Evolutionary conservation across 768 basidiomycete genomes (phyloP).

Genomic region (Ephemerocybe angulata): DNA sequence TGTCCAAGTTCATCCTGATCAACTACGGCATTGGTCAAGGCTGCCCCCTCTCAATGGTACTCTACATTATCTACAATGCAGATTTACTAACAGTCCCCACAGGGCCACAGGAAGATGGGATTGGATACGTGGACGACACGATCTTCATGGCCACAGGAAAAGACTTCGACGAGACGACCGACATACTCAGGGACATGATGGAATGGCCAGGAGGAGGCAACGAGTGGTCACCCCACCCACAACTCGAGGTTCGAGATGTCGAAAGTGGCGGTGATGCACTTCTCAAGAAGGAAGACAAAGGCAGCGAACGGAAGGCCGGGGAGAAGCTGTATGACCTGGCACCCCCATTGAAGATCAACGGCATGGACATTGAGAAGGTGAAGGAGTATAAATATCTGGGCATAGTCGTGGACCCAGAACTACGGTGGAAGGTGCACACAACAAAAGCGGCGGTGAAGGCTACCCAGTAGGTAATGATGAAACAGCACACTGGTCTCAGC

Average conservation of each 20-base stretch:
- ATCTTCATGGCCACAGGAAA: conserved; percentile 22
- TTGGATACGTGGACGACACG: conserved; percentile 29
- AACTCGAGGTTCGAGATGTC: conserved; percentile 29
- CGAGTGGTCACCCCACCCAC: conserved; percentile 24
- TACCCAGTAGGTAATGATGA: conserved; percentile 12
- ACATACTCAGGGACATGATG: conserved; percentile 24
- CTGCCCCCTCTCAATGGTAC: conserved; percentile 21
- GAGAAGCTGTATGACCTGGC: conserved; percentile 4
- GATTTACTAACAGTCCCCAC: conserved; percentile 13
- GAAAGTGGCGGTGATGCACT: conserved; percentile 28
- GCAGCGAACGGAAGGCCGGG: no score
- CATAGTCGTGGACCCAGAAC: conserved; percentile 18
- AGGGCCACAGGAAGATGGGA: conserved; percentile 10
- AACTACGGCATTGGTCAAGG: conserved; percentile 26
- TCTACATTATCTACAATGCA: conserved; percentile 26
- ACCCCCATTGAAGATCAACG: conserved; percentile 11
- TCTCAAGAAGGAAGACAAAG: not conserved
- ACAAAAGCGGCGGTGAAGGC: conserved; percentile 6
- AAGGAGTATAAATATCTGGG: conserved; percentile 28
- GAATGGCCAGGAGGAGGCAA: conserved; percentile 19
- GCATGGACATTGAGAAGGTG: no score
- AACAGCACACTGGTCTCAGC: conserved; percentile 15
- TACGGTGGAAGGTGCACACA: conserved; percentile 13
- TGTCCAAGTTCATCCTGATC: conserved; percentile 16
- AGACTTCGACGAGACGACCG: conserved; percentile 17